Percentiles rank a stretch among this genome's conserved stretches.
Conservation (phyloP, 1,284 basidiomycete species). For the Cryptococcus neoformans region DNA sequence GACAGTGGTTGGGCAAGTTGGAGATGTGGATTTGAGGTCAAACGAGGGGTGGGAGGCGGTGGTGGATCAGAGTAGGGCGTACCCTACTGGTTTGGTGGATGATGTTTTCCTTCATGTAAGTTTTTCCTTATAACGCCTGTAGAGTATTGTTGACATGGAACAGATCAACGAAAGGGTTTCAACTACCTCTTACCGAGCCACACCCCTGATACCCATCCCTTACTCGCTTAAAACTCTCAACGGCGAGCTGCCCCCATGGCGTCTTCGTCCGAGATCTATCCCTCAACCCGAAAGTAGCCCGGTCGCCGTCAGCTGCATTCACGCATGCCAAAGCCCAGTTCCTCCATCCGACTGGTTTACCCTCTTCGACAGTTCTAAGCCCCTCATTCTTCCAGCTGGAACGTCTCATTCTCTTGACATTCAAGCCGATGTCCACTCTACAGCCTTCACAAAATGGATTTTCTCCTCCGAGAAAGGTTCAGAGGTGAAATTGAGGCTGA, state of each 20-base stretch:
- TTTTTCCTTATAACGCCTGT: background rate
- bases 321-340: slow-evolving; percentile 1
- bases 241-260: slow-evolving; percentile 26
- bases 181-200: background rate
- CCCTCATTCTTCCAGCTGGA: slow-evolving; percentile 4
- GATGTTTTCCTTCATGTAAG: slow-evolving; percentile 33
- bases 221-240: slow-evolving; percentile 20
- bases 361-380: background rate
- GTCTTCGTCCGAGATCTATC: slow-evolving; percentile 19
- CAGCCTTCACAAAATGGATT: slow-evolving; percentile 20
- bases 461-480: slow-evolving; percentile 9
- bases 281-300: slow-evolving; percentile 19
- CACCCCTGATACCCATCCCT: background rate
- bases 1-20: slow-evolving; percentile 17
- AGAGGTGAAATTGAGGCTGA: slow-evolving; percentile 17
- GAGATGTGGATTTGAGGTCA: slow-evolving; percentile 11
- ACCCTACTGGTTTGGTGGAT: slow-evolving; percentile 20
- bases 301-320: slow-evolving; percentile 9
- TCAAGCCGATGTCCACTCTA: slow-evolving; percentile 24
- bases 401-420: slow-evolving; percentile 17
- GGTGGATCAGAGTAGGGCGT: slow-evolving; percentile 15
- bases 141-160: background rate
- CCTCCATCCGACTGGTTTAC: slow-evolving; percentile 6
- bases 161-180: slow-evolving; percentile 26
- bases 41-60: slow-evolving; percentile 13